Evolutionary conservation across 306 rosid genomes (phyloP), one percentile per base, ranked within the genome.

Genomic region (Cotoneaster glaucophyllus): DNA sequence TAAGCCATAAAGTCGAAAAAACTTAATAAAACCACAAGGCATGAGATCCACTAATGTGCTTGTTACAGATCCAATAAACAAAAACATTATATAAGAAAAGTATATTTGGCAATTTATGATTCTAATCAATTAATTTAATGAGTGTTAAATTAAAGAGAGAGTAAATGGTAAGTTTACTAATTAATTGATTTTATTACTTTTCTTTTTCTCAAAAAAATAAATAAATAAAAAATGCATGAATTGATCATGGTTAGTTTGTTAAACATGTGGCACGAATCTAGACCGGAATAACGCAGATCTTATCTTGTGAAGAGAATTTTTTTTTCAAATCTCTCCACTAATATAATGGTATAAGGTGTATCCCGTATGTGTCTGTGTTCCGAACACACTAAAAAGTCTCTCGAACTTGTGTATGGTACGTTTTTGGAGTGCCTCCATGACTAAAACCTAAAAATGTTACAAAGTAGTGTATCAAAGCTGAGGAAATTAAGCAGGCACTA

Each of bases 311-410:
- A 7, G 41, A 37, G 41, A 34, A n/a, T n/a, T n/a, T n/a, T n/a
- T n/a, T 34, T 34, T 34, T 37, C 41, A 37, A 37, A 10, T 37
- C 9, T 1, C 1, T 37, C 10, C 10, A 7, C 41, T 7, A 7
- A 37, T 34, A 34, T 37, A 7, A 37, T 37, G 10, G 7, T 6
- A 34, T 34, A 34, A 34, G 39, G 2, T 2, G 41, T 28, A 28
- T 28, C 29, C 1, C 29, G 29, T 7, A 37, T 37, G 41, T 7
- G 2, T 1, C 1, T 10, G 0, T 37, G 10, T 7, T 37, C 0
- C 2, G 10, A 0, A 37, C 41, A 34, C 9, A 7, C 0, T 7
- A 0, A 37, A 7, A 37, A 7, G 2, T 37, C 10, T 37, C 2
- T 37, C 2, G 2, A 1, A 7, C 18, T 0, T 15, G 6, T 48